Evolutionary conservation across 2,329 filamentous ascomycete genomes (phyloP).

Genomic region (Calonectria pseudoreteaudii): DNA sequence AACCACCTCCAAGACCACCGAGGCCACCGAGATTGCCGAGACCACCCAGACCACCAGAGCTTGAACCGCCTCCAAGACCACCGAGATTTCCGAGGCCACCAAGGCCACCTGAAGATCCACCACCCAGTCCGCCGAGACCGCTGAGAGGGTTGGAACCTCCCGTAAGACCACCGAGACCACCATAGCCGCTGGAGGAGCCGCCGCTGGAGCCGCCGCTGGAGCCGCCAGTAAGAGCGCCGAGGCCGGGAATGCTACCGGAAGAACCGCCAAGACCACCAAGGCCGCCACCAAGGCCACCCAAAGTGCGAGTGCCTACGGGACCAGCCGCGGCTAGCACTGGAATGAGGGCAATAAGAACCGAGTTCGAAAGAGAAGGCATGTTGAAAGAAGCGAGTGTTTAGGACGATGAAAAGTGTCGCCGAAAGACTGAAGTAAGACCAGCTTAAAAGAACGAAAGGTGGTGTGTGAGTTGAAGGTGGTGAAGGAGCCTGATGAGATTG

Average conservation of each 20-base stretch:
- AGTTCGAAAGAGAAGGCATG: background rate
- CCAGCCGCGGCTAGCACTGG: slow-evolving; percentile 1
- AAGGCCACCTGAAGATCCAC: background rate
- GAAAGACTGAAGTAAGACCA: slow-evolving; percentile 4
- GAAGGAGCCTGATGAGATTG: background rate
- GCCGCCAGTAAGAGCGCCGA: background rate
- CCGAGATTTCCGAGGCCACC: background rate
- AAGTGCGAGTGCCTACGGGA: slow-evolving; percentile 6
- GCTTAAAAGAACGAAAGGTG: slow-evolving; percentile 1
- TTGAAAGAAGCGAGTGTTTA: background rate
- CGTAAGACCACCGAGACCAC: background rate
- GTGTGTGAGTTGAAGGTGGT: background rate
- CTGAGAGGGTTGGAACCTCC: background rate
- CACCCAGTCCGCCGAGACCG: background rate
- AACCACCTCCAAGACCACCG: background rate
- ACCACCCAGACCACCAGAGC: background rate
- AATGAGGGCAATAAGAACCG: background rate
- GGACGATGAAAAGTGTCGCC: background rate
- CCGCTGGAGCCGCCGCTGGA: background rate
- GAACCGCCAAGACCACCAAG: background rate
- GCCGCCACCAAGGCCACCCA: background rate
- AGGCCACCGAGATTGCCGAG: background rate
- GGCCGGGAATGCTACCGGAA: background rate
- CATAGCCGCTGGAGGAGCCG: background rate
- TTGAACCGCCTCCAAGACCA: background rate